Evolutionary conservation across 2,329 filamentous ascomycete species (phyloP), one percentile per base, ranked within the genome.

Genomic region (Aspergillus persii): DNA sequence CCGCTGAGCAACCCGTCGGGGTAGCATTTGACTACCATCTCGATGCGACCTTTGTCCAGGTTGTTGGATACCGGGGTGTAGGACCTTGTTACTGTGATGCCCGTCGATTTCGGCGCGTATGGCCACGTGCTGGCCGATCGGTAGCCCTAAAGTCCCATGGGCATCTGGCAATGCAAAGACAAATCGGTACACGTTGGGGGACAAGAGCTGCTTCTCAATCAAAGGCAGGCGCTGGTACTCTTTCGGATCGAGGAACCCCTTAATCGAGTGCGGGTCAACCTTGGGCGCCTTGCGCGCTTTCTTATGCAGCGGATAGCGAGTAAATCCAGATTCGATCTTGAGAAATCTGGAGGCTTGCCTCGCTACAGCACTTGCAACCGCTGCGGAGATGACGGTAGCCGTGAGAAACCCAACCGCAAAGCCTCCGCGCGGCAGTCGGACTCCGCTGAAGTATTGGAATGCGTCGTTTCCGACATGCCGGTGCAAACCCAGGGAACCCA

Each of bases 111-210:
- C 71, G 2, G 81, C 81, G 56, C 78, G 78, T 59, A 86, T 81
- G 48, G 82, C 77, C 3, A 86, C 77, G 61, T 86, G 84, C 65
- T 86, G 83, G 5, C 84, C 84, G 7, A 80, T 83, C 0, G 84
- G 84, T 8, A 86, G 75, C 2, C 84, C 83, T 2, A 85, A 76
- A 0, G 83, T 73, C 2, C 77, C 76, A 8, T 68, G 65, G 0
- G 71, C 63, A 0, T 72, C 74, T 0, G 84, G 83, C 2, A 86
- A 75, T 29, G 75, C 69, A 44, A 86, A 84, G 5, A 75, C 71
- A 9, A 83, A 74, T 26, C 76, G 76, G 68, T 78, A 83, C 0
- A 71, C 70, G 46, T 63, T 71, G 0, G 68, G 53, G 1, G 70
- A 61, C 8, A 74, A 52, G 3, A 54, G 48, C 2, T 63, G 60